Base-by-base conservation (phyloP, 805 yeast species). In the Cyberlindnera mycetangii region DNA sequence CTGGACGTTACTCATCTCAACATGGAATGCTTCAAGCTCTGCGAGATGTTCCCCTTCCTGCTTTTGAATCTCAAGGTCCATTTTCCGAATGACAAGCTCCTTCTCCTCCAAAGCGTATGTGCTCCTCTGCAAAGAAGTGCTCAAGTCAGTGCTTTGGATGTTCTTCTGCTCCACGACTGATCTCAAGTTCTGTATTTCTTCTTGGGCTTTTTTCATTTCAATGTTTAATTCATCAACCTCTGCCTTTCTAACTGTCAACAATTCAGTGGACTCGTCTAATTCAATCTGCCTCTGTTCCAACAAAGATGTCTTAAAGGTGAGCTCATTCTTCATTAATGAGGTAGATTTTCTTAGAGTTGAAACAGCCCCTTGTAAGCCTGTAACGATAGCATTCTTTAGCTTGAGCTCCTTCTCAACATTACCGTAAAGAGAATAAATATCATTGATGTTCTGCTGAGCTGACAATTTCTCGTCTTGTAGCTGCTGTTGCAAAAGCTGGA, bases 1-100 rank as follows among this genome's bases (percentile, higher is more conserved):
- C 49, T 69, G 69, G 31, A 66, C 49, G 17, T 62, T 58, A 11
- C 61, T 61, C 56, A 68, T 54, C 34, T 65, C 65, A 7, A 56
- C 53, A 39, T 68, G 72, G 35, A 66, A 52, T 11, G 60, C 49
- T 47, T 66, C 71, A 22, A 67, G 50, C 41, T 69, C 72, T 7
- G 61, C 54, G 16, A 68, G 32, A 44, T 68, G 68, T n/a, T 67
- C 68, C 8, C 60, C 55, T 37, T 69, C 71, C 15, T 60, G 54
- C 53, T 58, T 56, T 59, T 70, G 50, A 49, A 54, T 22, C 52
- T 65, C 38, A 43, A 44, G 39, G 11, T 68, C 68, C 10, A 62
- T 22, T 48, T 67, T 42, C 52, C 49, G 47, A 49, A 69, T 24
- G 43, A 44, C 38, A 49, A 43, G 30, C 39, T 45, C 50, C 48